A percentile compares a stretch with the other conserved stretches of the same genome.
Conservation (phyloP, 2,329 filamentous ascomycete genomes). For the Colletotrichum musae region DNA sequence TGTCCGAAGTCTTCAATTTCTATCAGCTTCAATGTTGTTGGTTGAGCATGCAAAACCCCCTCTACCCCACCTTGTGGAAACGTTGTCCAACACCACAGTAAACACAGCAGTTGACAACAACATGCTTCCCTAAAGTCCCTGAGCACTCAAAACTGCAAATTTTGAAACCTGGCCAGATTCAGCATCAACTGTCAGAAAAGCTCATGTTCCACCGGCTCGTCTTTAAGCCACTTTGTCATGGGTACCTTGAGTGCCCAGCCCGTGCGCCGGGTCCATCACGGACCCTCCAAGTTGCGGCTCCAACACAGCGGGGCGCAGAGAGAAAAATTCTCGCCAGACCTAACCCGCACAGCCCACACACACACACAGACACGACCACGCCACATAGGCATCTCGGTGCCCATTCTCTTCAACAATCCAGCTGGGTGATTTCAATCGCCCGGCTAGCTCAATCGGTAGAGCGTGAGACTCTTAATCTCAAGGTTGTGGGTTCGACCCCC, state of each 20-base stretch:
- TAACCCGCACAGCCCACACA: conserved; percentile 6
- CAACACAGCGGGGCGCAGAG: neutral
- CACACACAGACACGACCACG: neutral
- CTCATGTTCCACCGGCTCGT: too few relatives aligned
- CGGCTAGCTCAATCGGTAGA: conserved; percentile 81
- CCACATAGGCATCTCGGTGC: neutral
- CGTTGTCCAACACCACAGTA: too few relatives aligned
- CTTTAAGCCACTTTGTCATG: too few relatives aligned
- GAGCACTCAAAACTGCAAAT: too few relatives aligned
- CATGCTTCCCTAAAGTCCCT: too few relatives aligned
- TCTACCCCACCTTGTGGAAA: too few relatives aligned
- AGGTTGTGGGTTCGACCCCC: conserved; percentile 68
- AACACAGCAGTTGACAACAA: too few relatives aligned
- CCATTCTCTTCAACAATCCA: neutral
- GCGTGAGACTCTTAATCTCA: conserved; percentile 80
- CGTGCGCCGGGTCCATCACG: neutral
- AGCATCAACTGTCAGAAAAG: too few relatives aligned
- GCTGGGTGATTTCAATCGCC: conserved; percentile 49
- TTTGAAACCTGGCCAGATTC: too few relatives aligned
- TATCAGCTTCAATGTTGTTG: too few relatives aligned
- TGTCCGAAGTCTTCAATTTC: too few relatives aligned
- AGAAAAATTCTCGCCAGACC: conserved; percentile 1
- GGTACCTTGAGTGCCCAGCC: neutral
- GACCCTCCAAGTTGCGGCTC: neutral
- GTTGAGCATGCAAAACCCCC: too few relatives aligned